Conservation (phyloP, 2,329 filamentous ascomycete species). For the Elsinoe perseae region DNA sequence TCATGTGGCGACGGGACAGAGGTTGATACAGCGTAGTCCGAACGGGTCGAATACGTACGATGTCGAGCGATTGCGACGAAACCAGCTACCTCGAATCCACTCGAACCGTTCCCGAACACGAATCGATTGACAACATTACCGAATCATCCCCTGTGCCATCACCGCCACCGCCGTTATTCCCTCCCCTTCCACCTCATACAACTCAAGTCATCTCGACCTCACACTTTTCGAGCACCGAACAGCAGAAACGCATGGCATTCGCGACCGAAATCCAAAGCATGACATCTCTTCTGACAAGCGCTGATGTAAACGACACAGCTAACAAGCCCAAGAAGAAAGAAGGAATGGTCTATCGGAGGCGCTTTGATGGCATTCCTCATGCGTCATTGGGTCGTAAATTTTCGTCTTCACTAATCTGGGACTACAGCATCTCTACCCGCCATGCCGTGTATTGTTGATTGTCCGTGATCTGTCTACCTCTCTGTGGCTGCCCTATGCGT, state of each 20-base stretch:
- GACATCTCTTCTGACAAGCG: background rate
- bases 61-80: slow-evolving; percentile 4
- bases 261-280: no score
- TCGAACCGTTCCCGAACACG: background rate
- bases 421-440: no score
- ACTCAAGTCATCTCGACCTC: background rate
- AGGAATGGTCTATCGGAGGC: no score
- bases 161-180: background rate
- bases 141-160: background rate
- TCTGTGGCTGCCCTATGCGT: no score
- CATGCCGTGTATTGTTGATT: no score
- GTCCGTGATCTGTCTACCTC: no score
- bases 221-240: background rate
- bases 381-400: no score
- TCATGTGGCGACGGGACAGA: background rate
- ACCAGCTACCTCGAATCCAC: background rate
- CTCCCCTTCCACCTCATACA: background rate
- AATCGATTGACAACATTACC: slow-evolving; percentile 1
- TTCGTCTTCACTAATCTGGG: no score
- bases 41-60: slow-evolving; percentile 12
- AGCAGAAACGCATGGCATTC: background rate
- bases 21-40: slow-evolving; percentile 15
- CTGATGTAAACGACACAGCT: background rate
- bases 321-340: background rate
- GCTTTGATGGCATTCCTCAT: no score